Evolutionary conservation across 2,329 filamentous ascomycete species (phyloP).

Genomic region (Fusarium sp.): DNA sequence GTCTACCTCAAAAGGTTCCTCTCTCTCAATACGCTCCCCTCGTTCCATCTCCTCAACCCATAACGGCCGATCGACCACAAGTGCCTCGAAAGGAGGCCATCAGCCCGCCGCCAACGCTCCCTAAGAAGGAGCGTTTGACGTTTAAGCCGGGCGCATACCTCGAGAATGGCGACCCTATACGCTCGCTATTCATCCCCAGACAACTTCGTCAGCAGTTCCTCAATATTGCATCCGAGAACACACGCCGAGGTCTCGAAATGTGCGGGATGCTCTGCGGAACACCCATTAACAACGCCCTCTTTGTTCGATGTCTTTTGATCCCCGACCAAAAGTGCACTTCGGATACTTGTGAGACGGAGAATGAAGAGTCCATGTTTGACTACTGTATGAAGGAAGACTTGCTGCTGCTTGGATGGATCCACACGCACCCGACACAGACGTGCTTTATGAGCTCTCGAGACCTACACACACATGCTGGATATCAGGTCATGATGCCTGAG

Average conservation of each 20-base stretch:
- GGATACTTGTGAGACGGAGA: slow-evolving; percentile 95
- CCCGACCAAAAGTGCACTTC: slow-evolving; percentile 90
- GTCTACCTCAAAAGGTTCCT: slow-evolving; percentile 48
- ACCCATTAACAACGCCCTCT: slow-evolving; percentile 91
- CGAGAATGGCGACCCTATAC: slow-evolving; percentile 87
- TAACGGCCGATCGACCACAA: slow-evolving; percentile 31
- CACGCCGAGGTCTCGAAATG: slow-evolving; percentile 85
- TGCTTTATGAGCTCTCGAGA: slow-evolving; percentile 98
- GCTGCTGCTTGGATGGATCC: slow-evolving; percentile 94
- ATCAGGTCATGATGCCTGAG: slow-evolving; percentile 96
- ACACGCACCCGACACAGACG: slow-evolving; percentile 95
- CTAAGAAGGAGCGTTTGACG: slow-evolving; percentile 73
- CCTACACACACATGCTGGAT: slow-evolving; percentile 91
- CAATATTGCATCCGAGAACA: slow-evolving; percentile 80
- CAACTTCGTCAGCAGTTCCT: slow-evolving; percentile 82
- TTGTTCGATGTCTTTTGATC: slow-evolving; percentile 88
- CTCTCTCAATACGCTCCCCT: slow-evolving; percentile 41
- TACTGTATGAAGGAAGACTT: slow-evolving; percentile 89
- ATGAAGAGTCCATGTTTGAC: slow-evolving; percentile 86
- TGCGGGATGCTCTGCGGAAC: slow-evolving; percentile 95
- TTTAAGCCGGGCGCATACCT: slow-evolving; percentile 83
- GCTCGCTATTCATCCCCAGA: slow-evolving; percentile 87
- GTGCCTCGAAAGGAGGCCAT: slow-evolving; percentile 48
- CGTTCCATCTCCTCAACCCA: slow-evolving; percentile 28
- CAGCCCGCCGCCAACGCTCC: slow-evolving; percentile 40